Percentiles rank a stretch among this genome's conserved stretches.
These are phyloP conservation scores for Fonsecaea multimorphosa DNA, from an alignment of 2,329 filamentous ascomycete species.

Conservation along the genomic window DNA sequence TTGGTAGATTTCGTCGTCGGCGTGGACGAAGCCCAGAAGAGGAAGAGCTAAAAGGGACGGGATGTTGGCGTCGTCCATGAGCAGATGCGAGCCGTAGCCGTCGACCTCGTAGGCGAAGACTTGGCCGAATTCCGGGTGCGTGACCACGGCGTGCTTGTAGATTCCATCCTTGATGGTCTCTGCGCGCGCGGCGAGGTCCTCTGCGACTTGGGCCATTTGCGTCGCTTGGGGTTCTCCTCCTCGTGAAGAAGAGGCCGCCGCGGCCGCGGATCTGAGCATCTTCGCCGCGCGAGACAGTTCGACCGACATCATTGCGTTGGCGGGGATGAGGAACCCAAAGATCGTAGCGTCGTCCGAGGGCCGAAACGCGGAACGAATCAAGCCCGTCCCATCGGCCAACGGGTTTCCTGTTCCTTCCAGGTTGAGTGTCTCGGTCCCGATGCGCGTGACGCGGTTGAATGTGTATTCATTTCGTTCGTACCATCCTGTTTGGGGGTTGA, in stretches of 20 bases:
- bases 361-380: slow-evolving; percentile 89
- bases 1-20: slow-evolving; percentile 73
- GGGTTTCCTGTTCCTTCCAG: slow-evolving; percentile 89
- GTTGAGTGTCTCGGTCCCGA: slow-evolving; percentile 87
- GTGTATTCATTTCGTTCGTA: slow-evolving; percentile 80
- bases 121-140: slow-evolving; percentile 57
- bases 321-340: slow-evolving; percentile 90
- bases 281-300: slow-evolving; percentile 77
- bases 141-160: slow-evolving; percentile 78
- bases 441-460: slow-evolving; percentile 79
- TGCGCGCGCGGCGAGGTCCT: slow-evolving; percentile 62
- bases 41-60: slow-evolving; percentile 67
- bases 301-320: slow-evolving; percentile 94
- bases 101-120: slow-evolving; percentile 71
- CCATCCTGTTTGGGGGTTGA: slow-evolving; percentile 68
- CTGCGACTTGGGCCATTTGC: slow-evolving; percentile 50
- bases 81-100: slow-evolving; percentile 65
- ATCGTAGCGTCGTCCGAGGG: slow-evolving; percentile 96
- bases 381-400: slow-evolving; percentile 78
- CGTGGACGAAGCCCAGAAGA: slow-evolving; percentile 58
- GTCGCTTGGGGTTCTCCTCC: slow-evolving; percentile 22
- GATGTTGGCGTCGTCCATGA: slow-evolving; percentile 72
- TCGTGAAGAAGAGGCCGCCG: slow-evolving; percentile 1
- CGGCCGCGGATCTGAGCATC: slow-evolving; percentile 63
- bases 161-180: slow-evolving; percentile 75